phyloP scores from a whole-genome alignment of 2,329 filamentous ascomycete species.

The Stylonectria norvegica region DNA sequence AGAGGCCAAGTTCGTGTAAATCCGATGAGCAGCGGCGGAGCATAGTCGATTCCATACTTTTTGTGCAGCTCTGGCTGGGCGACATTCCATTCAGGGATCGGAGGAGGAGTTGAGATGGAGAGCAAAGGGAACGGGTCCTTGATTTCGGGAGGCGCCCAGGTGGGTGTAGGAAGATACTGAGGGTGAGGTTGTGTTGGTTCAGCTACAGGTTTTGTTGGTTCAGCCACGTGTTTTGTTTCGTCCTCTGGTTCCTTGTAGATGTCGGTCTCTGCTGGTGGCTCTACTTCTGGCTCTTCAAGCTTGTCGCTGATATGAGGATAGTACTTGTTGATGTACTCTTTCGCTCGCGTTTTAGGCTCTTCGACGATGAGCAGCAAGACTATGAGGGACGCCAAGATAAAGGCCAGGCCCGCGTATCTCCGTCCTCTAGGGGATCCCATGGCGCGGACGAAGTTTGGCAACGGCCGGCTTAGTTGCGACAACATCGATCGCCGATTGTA shows the following conservation, averaged over 20 bases:
- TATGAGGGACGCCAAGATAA: conserved; percentile 2
- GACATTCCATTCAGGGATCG: conserved; percentile 44
- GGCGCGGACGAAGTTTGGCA: too few relatives aligned
- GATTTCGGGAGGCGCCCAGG: conserved; percentile 36
- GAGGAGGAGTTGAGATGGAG: conserved; percentile 29
- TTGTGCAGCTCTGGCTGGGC: conserved; percentile 37
- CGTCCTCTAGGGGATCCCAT: too few relatives aligned
- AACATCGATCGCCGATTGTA: too few relatives aligned
- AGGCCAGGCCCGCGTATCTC: too few relatives aligned
- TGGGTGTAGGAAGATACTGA: conserved; percentile 32
- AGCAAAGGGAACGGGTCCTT: conserved; percentile 43
- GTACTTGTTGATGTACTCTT: conserved; percentile 6
- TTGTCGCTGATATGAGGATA: too few relatives aligned
- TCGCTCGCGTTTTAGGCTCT: conserved; percentile 1
- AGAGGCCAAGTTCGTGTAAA: conserved; percentile 56
- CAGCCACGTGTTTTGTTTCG: not conserved
- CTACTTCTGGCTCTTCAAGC: conserved; percentile 1
- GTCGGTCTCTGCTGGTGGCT: too few relatives aligned
- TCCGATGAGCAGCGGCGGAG: conserved; percentile 55
- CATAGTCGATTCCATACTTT: conserved; percentile 34
- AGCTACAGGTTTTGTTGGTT: too few relatives aligned
- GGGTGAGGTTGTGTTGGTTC: conserved; percentile 23
- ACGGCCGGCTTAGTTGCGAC: too few relatives aligned
- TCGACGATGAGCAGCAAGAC: conserved; percentile 4
- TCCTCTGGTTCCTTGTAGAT: not conserved